Percentiles rank a stretch among this genome's conserved stretches.
Conservation (phyloP, 2,329 filamentous ascomycete species). For the Akanthomyces muscarius region DNA sequence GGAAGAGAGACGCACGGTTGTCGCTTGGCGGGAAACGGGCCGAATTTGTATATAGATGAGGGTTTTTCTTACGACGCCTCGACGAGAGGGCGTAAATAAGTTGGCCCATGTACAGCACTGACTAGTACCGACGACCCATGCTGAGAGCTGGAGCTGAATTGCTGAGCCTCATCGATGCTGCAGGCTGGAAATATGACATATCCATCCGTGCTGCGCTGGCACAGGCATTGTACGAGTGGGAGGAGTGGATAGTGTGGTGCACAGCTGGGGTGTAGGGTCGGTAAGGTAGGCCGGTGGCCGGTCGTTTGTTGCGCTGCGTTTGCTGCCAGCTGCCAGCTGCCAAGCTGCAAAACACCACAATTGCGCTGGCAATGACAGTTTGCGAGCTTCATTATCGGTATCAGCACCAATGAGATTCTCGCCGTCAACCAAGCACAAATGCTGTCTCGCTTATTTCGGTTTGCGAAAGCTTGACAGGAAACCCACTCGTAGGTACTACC, state of each 20-base stretch:
- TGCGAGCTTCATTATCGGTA: not conserved
- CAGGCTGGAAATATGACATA: not conserved
- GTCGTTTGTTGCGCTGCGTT: not conserved
- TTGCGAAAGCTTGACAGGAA: not conserved
- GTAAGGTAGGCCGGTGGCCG: not conserved
- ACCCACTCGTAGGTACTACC: not conserved
- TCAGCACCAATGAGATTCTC: too few species aligned
- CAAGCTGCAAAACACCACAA: not conserved
- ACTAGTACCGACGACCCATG: not conserved
- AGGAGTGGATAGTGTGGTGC: not conserved
- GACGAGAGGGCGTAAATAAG: not conserved
- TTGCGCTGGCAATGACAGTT: not conserved
- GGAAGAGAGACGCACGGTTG: constrained; percentile 2
- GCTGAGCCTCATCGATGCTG: not conserved
- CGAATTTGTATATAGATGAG: not conserved
- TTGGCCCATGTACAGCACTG: not conserved
- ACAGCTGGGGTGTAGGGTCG: not conserved
- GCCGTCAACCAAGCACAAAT: too few species aligned
- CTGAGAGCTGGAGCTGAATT: not conserved
- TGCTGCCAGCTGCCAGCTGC: not conserved
- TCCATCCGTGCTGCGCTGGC: not conserved
- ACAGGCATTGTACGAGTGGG: not conserved
- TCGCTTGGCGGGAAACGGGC: constrained; percentile 15
- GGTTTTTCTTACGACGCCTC: not conserved
- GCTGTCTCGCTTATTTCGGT: too few species aligned